Conservation (phyloP, 345 rosid species). For the Citrus cavaleriei region DNA sequence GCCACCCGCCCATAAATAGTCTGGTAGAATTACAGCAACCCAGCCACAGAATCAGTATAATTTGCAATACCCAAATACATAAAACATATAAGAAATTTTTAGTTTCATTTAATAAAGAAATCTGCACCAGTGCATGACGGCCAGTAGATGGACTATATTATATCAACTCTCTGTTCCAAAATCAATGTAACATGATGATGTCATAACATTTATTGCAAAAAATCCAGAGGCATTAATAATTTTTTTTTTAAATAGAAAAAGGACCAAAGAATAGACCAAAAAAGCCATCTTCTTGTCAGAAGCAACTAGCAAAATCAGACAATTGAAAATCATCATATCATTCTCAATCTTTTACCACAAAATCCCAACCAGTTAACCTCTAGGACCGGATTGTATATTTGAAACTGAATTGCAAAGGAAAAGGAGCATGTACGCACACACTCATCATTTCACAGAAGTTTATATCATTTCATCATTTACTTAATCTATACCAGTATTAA, state of each 20-base stretch:
- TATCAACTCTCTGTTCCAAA: neutral
- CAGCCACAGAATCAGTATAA: constrained; percentile 4
- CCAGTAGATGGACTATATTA: neutral
- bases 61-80: neutral
- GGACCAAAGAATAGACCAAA: neutral
- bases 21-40: constrained; percentile 31
- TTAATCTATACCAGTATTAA: neutral
- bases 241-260: neutral
- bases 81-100: neutral
- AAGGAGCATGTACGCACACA: neutral
- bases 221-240: neutral
- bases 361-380: neutral
- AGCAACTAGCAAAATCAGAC: neutral
- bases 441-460: too few relatives aligned
- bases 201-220: neutral
- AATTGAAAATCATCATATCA: neutral
- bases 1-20: constrained; percentile 63
- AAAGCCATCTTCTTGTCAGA: neutral
- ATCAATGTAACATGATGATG: neutral
- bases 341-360: neutral
- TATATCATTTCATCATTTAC: neutral
- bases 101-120: neutral
- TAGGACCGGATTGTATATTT: neutral
- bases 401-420: neutral
- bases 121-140: neutral